Conservation (phyloP, 805 yeast species). For the Pichia cabralensis region DNA sequence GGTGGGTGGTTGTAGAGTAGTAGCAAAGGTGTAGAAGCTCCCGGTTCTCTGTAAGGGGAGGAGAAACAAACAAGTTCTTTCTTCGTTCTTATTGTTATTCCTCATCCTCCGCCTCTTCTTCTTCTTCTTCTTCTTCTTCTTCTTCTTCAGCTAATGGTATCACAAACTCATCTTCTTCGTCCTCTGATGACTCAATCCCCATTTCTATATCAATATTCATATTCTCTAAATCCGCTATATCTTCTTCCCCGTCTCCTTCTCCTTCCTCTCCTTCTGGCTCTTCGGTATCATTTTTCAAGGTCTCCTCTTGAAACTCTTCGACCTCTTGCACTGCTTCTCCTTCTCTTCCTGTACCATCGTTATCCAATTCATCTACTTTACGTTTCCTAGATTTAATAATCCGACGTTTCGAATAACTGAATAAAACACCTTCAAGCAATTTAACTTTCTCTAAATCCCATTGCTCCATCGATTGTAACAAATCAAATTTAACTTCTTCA, state of each 20-base stretch:
- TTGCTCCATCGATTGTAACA: too few species aligned
- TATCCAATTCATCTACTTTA: conserved; percentile 5
- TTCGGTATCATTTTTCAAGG: conserved; percentile 3
- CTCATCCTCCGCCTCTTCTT: conserved; percentile 1
- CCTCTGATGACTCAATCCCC: background rate
- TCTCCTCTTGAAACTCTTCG: conserved; percentile 6
- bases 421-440: conserved; percentile 9
- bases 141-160: conserved; percentile 12
- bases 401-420: conserved; percentile 3
- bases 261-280: conserved; percentile 2
- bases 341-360: conserved; percentile 3
- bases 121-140: conserved; percentile 5
- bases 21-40: too few species aligned
- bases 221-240: conserved; percentile 4
- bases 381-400: conserved; percentile 4
- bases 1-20: too few species aligned
- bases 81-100: too few species aligned
- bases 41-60: too few species aligned
- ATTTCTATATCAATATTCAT: conserved; percentile 2
- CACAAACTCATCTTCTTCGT: conserved; percentile 2
- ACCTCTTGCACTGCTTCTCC: conserved; percentile 5
- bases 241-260: conserved; percentile 5
- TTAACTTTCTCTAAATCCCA: conserved; percentile 11
- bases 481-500: too few species aligned
- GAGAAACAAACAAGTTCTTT: too few species aligned